Base-by-base conservation (phyloP, 2,329 filamentous ascomycete species). In the Colletotrichum trifolii region DNA sequence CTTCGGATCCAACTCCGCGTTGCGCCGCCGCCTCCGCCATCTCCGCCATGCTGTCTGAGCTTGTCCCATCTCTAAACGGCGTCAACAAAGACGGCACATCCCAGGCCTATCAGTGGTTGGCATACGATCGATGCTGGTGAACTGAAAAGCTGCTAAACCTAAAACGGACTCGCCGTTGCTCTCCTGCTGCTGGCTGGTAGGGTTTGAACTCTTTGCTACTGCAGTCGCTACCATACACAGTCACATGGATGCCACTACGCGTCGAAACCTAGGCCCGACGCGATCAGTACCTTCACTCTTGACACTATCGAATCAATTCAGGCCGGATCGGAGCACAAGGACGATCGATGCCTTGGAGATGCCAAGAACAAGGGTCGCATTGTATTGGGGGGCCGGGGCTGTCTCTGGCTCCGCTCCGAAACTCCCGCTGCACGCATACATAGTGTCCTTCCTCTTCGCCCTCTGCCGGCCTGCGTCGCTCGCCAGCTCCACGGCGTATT, bases 41-140 rank as follows among this genome's bases (percentile, higher is more conserved):
- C 15, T 40, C 54, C 48, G 36, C 34, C 62, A 36, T 25, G 12
- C 15, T 60, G 43, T 60, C 61, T 47, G 49, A 60, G 56, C 55
- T 60, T 47, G 40, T 36, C 48, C 39, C 50, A 49, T 64, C 55
- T 54, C 38, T 49, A 25, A 39, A 61, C 45, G 39, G 46, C 50
- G 39, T 46, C 50, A 55, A 55, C 39, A 46, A 52, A 52, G 45
- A 39, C 5, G 38, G 43, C 52, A 34, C 25, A 17, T 48, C 15
- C 15, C 17, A 35, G 42, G 45, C 50, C 45, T 54, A 35, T 38
- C 36, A 64, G 45, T 64, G 61, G 56, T 8, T 61, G 45, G 39
- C 45, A 40, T 65, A 61, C 62, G 62, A 65, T 62, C 57, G 62
- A 43, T 58, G 46, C 25, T 50, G 39, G 38, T 15, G 34, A 35